Evolutionary conservation across 257 asterid genomes (phyloP), one percentile per base, ranked within the genome.

Genomic region (Scutellaria minor): DNA sequence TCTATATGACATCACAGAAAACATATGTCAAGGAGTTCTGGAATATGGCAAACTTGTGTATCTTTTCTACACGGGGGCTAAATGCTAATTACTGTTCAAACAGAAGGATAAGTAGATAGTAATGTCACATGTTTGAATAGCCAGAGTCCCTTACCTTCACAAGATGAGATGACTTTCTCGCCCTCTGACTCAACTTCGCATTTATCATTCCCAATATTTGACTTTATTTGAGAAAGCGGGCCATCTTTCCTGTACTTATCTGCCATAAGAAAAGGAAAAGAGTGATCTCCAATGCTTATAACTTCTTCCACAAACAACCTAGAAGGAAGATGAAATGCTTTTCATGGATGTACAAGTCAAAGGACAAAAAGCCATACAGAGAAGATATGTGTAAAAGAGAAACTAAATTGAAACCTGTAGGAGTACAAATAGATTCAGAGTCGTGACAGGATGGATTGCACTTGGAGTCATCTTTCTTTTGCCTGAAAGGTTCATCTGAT

Each of bases 361-460:
- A 51, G 31, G 57, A 51, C 27, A 51, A 51, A 51, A 18, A 62
- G 60, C 53, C 45, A 9, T 51, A 57, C 22, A 54, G 15, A 9
- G 37, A 76, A n/a, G 35, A 47, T 20, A 46, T 63, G 54, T 11
- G 50, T 53, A 4, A 75, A 54, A 8, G 15, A 47, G 55, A 55
- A 60, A 50, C 15, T 45, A 60, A 20, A 48, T 8, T 31, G 37
- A 3, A 74, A 57, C 27, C 11, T 7, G 31, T 12, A 6, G 6
- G 35, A 35, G 50, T 81, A 86, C 90, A 82, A 55, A 73, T 72
- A 47, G 78, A 66, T 61, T 71, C 78, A 8, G 76, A 60, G 62
- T 69, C 55, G 68, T 14, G 64, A 47, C 48, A 12, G 44, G 78
- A 48, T 55, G 79, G 60, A 56, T 78, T 59, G 69, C 79, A 69